Evolutionary conservation across 1,284 basidiomycete species (phyloP).

Genomic region (Ceratobasidium sp.): DNA sequence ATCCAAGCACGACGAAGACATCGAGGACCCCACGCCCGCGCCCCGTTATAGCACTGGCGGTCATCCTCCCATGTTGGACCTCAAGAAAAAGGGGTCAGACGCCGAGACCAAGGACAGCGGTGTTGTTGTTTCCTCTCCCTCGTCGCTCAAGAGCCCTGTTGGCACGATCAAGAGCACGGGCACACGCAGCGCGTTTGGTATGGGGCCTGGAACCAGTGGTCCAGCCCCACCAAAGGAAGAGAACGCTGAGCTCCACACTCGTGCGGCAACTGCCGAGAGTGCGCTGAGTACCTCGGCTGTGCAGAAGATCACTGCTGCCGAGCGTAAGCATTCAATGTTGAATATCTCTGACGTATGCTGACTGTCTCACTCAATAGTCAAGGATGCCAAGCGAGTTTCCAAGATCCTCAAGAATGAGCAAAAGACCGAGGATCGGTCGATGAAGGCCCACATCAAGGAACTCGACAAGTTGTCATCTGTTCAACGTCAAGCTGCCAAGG

Average conservation of each 20-base stretch:
- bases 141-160: slow-evolving; percentile 16
- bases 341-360: background rate
- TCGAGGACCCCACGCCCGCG: background rate
- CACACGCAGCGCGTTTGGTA: slow-evolving; percentile 21
- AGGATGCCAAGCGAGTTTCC: slow-evolving; percentile 51
- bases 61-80: background rate
- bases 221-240: slow-evolving; percentile 30
- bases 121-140: background rate
- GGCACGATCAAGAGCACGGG: background rate
- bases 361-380: slow-evolving; percentile 39
- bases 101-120: background rate
- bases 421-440: slow-evolving; percentile 49
- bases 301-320: slow-evolving; percentile 31
- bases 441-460: slow-evolving; percentile 51
- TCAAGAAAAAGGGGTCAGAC: slow-evolving; percentile 1
- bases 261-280: slow-evolving; percentile 34
- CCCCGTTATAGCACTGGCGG: slow-evolving; percentile 3
- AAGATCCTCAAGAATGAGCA: slow-evolving; percentile 54
- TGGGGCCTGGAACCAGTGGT: slow-evolving; percentile 22
- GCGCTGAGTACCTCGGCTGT: slow-evolving; percentile 4
- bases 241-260: slow-evolving; percentile 21
- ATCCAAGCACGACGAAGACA: slow-evolving; percentile 5
- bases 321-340: slow-evolving; percentile 12
- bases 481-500: slow-evolving; percentile 50
- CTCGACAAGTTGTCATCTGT: slow-evolving; percentile 51